Base-by-base conservation (phyloP, 495 filamentous ascomycete species). In the Echria macrotheca region DNA sequence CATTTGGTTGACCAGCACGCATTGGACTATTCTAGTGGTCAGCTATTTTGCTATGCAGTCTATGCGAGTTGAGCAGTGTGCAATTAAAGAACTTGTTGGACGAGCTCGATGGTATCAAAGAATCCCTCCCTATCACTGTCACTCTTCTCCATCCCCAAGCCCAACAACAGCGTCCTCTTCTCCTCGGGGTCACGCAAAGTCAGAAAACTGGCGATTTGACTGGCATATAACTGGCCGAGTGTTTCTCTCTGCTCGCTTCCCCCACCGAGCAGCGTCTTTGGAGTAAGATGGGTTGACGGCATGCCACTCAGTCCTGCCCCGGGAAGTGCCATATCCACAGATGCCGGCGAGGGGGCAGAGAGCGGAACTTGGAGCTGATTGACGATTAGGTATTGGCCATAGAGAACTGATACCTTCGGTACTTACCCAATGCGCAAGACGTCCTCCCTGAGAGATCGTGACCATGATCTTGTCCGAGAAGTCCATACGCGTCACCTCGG, bases 391-490 rank as follows among this genome's bases (percentile, higher is more conserved):
- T 21, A 7, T n/a, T 36, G 22, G 26, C 10, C 10, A 14, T 22
- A 15, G 19, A 28, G 36, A n/a, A 14, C 15, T 21, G 15, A 41
- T 41, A 40, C 26, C 25, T 22, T 3, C 51, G n/a, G n/a, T n/a
- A 71, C 71, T 52, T 63, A 96, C 90, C 93, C 93, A 98, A 71
- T 97, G 93, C 7, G 87, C 85, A 28, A 96, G 70, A 54, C 87
- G 78, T 32, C 91, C 93, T 49, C 80, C 77, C 65, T 96, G 91
- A 3, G 86, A 86, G 49, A 98, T 78, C 0, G 89, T 96, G 35
- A 98, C 68, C 60, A 98, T 71, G 63, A 98, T 94, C 65, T 88
- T 95, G 73, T 98, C 93, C 9, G 84, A 81, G 70, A 97, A 96
- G 56, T 70, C 78, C 28, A 87, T 68, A 5, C 70, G 74, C 41